Conservation (phyloP, 257 asterid genomes). For the Jasminum sambac region DNA sequence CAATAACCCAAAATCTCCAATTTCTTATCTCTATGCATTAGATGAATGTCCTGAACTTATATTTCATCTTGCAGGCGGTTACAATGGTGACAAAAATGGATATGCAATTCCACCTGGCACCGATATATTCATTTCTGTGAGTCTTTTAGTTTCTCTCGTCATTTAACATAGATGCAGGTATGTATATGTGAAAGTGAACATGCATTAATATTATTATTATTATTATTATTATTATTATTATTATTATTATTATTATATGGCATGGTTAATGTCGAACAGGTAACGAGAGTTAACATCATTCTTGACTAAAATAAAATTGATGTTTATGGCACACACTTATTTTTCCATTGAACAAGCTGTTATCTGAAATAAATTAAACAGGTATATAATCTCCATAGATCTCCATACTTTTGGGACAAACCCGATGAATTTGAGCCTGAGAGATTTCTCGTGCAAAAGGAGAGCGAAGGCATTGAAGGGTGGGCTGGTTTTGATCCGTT, state of each 20-base stretch:
- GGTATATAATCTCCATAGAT: constrained; percentile 97
- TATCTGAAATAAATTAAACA: constrained; percentile 28
- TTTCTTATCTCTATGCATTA: neutral
- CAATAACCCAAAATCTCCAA: neutral
- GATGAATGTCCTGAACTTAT: constrained; percentile 19
- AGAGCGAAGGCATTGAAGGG: constrained; percentile 63
- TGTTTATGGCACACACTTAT: neutral
- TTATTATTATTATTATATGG: too few relatives aligned
- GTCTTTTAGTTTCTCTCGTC: constrained; percentile 14
- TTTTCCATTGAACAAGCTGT: neutral
- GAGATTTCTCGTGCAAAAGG: constrained; percentile 62
- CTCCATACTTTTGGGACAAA: constrained; percentile 90
- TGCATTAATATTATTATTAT: too few relatives aligned
- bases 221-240: too few relatives aligned
- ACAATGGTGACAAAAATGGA: constrained; percentile 66
- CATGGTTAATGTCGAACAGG: neutral
- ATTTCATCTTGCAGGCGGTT: constrained; percentile 65
- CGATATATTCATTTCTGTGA: constrained; percentile 80
- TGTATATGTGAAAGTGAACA: neutral
- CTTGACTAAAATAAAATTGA: neutral
- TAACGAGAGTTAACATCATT: neutral
- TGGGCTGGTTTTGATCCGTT: constrained; percentile 98
- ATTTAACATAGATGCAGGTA: neutral
- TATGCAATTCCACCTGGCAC: constrained; percentile 83
- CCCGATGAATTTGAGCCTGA: constrained; percentile 90